Evolutionary conservation across 2,329 filamentous ascomycete genomes (phyloP).

Genomic region (Catunica adiposa): DNA sequence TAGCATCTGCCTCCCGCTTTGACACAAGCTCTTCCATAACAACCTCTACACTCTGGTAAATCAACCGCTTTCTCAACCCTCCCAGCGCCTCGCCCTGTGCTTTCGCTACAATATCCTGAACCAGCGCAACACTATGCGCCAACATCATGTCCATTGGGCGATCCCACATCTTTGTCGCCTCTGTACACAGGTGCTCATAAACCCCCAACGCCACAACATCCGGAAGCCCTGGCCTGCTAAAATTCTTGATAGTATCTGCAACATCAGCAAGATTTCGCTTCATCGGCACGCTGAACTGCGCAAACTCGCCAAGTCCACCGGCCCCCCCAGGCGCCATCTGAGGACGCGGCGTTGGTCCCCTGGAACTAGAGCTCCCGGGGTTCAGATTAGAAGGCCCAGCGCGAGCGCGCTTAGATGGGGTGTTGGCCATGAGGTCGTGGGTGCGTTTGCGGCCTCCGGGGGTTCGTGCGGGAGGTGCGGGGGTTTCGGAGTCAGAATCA

Average conservation of each 20-base stretch:
- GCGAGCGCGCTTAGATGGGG: conserved; percentile 23
- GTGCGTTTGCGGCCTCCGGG: conserved; percentile 4
- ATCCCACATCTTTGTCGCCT: conserved; percentile 43
- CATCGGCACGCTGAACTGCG: conserved; percentile 20
- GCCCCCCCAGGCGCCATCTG: background rate
- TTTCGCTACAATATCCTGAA: conserved; percentile 23
- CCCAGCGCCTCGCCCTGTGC: conserved; percentile 34
- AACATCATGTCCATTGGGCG: conserved; percentile 34
- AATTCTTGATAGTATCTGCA: conserved; percentile 35
- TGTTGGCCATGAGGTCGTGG: conserved; percentile 18
- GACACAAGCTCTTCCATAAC: conserved; percentile 30
- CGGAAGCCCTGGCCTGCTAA: conserved; percentile 40
- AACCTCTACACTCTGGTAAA: conserved; percentile 32
- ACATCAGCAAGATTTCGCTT: conserved; percentile 33
- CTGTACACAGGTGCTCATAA: conserved; percentile 38
- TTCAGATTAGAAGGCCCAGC: conserved; percentile 13
- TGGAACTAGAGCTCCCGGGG: background rate
- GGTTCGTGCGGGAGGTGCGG: conserved; percentile 14
- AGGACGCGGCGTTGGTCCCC: background rate
- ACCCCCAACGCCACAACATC: conserved; percentile 43
- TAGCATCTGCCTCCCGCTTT: conserved; percentile 23
- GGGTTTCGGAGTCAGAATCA: conserved; percentile 22
- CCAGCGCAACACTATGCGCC: conserved; percentile 27
- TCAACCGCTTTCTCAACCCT: conserved; percentile 28
- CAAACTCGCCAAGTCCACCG: conserved; percentile 21